phyloP scores from a whole-genome alignment of 163 green algal genomes.

The Scenedesmus sp. region DNA sequence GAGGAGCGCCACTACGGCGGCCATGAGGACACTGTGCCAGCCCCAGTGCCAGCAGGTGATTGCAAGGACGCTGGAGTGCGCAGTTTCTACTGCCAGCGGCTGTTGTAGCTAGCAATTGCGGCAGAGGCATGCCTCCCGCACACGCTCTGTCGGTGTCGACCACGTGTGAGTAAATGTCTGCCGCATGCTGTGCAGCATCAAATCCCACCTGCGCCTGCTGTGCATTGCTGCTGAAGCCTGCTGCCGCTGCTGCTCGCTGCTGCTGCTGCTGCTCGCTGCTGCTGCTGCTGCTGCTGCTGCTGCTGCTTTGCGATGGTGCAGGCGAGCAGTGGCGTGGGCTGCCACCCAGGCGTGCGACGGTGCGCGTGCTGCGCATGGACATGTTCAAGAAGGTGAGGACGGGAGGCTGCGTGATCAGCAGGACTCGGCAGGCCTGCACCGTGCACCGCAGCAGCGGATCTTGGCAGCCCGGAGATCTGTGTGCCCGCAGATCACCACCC shows the following conservation, averaged over 20 bases:
- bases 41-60: constrained; percentile 41
- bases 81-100: not conserved
- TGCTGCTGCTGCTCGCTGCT: not conserved
- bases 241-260: too few relatives aligned
- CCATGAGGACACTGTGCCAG: constrained; percentile 33
- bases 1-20: constrained; percentile 82
- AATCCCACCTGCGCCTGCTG: not conserved
- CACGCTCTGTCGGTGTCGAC: not conserved
- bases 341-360: constrained; percentile 66
- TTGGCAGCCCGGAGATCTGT: too few relatives aligned
- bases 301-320: constrained; percentile 14
- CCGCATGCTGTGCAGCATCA: not conserved
- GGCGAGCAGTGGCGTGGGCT: constrained; percentile 79
- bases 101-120: not conserved
- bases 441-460: too few relatives aligned
- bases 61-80: not conserved
- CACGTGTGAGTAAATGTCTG: not conserved
- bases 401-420: not conserved
- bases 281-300: constrained; percentile 8
- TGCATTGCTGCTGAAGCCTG: not conserved
- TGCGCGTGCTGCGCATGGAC: constrained; percentile 80
- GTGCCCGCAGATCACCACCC: too few relatives aligned
- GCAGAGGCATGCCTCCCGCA: not conserved
- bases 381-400: constrained; percentile 81
- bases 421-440: too few relatives aligned